Evolutionary conservation across 2,329 filamentous ascomycete genomes (phyloP).

Genomic region (Taxawa tesnikishii): DNA sequence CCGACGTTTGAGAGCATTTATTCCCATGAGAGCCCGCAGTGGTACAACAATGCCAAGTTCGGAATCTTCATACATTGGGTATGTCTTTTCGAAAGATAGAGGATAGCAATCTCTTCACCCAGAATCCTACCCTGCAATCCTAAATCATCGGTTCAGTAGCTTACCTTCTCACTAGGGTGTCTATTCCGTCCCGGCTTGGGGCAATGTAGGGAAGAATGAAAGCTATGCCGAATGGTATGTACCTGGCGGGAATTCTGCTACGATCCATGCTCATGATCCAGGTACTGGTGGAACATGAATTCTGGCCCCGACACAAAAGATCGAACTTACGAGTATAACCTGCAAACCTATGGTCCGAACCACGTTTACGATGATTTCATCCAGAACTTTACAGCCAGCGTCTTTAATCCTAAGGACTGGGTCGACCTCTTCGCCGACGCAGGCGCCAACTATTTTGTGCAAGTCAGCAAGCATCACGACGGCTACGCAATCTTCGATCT

Average conservation of each 20-base stretch:
- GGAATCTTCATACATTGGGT: constrained; percentile 49
- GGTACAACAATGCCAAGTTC: constrained; percentile 44
- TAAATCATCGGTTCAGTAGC: too few species aligned
- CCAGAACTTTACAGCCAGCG: constrained; percentile 37
- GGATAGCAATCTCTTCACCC: too few species aligned
- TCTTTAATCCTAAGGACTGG: constrained; percentile 40
- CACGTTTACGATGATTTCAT: constrained; percentile 46
- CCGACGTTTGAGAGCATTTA: constrained; percentile 26
- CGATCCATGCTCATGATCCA: too few species aligned
- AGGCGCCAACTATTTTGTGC: constrained; percentile 36
- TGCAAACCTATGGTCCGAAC: constrained; percentile 38
- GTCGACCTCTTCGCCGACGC: constrained; percentile 41
- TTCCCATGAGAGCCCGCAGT: constrained; percentile 35
- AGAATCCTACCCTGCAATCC: too few species aligned
- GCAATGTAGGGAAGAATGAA: constrained; percentile 26
- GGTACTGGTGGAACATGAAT: constrained; percentile 42
- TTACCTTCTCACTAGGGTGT: constrained; percentile 30
- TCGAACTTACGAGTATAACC: constrained; percentile 36
- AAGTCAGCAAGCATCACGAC: constrained; percentile 35
- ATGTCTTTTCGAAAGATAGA: constrained; percentile 14
- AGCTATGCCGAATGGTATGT: constrained; percentile 11
- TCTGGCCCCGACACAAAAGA: constrained; percentile 28
- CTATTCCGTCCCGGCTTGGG: constrained; percentile 46
- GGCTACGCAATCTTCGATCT: constrained; percentile 34
- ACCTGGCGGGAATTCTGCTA: too few species aligned